Base-by-base conservation (phyloP, 345 rosid species). In the Populus tremula region DNA sequence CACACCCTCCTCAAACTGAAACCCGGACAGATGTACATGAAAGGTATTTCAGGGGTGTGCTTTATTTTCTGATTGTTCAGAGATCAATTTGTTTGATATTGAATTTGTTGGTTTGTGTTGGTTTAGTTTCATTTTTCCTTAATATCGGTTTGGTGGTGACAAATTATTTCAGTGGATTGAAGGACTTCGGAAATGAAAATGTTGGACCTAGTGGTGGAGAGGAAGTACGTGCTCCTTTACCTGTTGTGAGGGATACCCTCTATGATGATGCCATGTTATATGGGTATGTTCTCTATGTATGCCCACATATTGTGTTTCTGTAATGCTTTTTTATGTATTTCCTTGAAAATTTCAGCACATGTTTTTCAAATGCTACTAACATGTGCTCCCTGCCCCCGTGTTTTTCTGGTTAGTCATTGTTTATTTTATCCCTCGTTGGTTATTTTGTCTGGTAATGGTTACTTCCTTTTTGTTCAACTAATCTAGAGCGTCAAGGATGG, bases 221-320 rank as follows among this genome's bases (percentile, higher is more conserved):
- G 49, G 98, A 89, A 83, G 94, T 94, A 66, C 99, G 98, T 63
- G 78, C 99, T 84, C 97, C 99, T 76, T 82, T 96, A 41, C 98
- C 98, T 50, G 97, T 92, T 80, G 92, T 91, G 73, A 91, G 98
- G 86, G 99, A 96, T 78, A 95, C 98, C 39, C 98, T 96, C 64
- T 96, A 93, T 86, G 97, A 91, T 41, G 92, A 91, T 84, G 74
- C 91, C 6, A 65, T 86, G 82, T 68, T 86, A 72, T 85, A 84
- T 76, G 89, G 89, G 99, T 96, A 87, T 80, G 87, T 77, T 77
- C 20, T 59, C 69, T 25, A 49, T 50, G 17, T 25, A 47, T 17
- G 11, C 50, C 14, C n/a, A 59, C 10, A 11, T 20, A 3, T 31
- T 65, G 54, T 25, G 10, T 16, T 49, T 49, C 45, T 65, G 31